Evolutionary conservation across 208 protist species (phyloP).

Genomic region (Acanthamoeba lenticulata): DNA sequence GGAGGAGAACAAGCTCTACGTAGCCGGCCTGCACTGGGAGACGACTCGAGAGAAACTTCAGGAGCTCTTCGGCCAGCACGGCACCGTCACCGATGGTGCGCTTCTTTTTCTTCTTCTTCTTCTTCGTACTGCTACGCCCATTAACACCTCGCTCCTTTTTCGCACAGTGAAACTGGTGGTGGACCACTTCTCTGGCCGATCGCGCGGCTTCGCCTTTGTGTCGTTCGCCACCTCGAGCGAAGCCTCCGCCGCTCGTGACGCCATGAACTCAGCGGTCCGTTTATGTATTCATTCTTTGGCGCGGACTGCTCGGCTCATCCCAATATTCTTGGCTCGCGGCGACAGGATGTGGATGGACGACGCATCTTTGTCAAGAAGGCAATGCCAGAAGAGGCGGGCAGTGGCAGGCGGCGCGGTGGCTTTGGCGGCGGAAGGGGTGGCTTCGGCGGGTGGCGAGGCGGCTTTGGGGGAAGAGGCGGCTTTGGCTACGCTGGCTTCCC

Average conservation of each 20-base stretch:
- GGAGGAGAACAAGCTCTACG: constrained; percentile 1
- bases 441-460: not conserved
- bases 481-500: not conserved
- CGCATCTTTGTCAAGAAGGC: constrained; percentile 33
- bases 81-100: not conserved
- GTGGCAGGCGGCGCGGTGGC: not conserved
- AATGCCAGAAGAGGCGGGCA: not conserved
- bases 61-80: not conserved
- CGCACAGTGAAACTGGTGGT: constrained; percentile 15
- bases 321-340: not conserved
- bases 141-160: not conserved
- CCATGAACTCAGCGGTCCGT: constrained; percentile 7
- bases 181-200: not conserved
- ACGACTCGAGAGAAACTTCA: not conserved
- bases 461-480: not conserved
- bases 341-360: constrained; percentile 4
- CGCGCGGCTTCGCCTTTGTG: not conserved
- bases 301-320: too few species aligned
- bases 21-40: not conserved
- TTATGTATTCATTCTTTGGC: too few species aligned
- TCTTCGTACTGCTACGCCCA: not conserved
- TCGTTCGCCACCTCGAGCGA: not conserved
- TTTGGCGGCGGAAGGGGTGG: not conserved
- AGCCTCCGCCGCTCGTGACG: not conserved
- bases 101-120: not conserved